A percentile compares a stretch with the other conserved stretches of the same genome.
Conservation (phyloP, 2,329 filamentous ascomycete genomes). For the Sporothrix pseudoabietina region DNA sequence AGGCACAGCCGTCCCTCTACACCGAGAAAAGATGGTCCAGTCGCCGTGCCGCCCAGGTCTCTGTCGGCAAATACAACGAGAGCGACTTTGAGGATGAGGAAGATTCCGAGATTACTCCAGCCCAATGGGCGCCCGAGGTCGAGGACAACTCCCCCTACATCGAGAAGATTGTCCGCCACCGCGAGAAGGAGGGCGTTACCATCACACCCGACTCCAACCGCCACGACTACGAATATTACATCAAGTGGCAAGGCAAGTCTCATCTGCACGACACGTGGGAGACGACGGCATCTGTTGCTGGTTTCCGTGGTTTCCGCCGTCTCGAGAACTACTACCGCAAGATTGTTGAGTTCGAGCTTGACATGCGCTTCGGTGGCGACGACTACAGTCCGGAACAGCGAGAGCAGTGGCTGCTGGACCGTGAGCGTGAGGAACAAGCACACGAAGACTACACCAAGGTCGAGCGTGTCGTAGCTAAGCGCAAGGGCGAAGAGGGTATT, state of each 20-base stretch:
- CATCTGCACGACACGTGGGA: conserved; percentile 98
- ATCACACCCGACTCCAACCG: conserved; percentile 59
- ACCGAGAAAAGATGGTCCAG: conserved; percentile 91
- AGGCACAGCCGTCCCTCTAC: conserved; percentile 67
- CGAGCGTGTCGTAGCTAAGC: conserved; percentile 85
- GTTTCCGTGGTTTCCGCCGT: conserved; percentile 82
- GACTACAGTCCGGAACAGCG: conserved; percentile 81
- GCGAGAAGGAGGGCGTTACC: conserved; percentile 68
- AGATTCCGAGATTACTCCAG: conserved; percentile 66
- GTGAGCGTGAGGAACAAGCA: conserved; percentile 85
- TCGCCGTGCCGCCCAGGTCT: conserved; percentile 74
- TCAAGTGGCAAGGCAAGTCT: conserved; percentile 97
- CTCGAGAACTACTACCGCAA: conserved; percentile 95
- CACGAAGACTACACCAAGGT: conserved; percentile 89
- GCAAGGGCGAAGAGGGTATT: conserved; percentile 74
- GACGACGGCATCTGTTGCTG: conserved; percentile 69
- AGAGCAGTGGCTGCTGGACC: conserved; percentile 93
- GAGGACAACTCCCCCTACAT: conserved; percentile 84
- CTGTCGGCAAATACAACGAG: conserved; percentile 65
- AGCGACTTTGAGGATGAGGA: conserved; percentile 67
- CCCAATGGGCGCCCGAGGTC: conserved; percentile 67
- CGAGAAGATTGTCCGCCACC: conserved; percentile 87
- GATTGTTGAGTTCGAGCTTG: conserved; percentile 75
- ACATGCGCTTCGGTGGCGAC: conserved; percentile 71
- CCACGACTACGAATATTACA: conserved; percentile 85